These are phyloP conservation scores for Flaveria bidentis DNA, from an alignment of 129 eudicot genomes.

Conservation along the genomic window DNA sequence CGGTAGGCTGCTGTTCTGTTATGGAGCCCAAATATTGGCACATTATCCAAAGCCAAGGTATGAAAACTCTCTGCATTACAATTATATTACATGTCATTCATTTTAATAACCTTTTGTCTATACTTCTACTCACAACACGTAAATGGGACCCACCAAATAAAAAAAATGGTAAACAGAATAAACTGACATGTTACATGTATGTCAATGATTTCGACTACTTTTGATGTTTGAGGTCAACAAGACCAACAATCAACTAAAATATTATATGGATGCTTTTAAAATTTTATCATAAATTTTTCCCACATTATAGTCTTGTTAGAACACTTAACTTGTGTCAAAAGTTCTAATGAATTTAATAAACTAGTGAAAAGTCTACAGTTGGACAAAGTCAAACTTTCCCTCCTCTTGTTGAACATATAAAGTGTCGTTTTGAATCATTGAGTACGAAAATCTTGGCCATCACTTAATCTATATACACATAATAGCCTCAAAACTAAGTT, in stretches of 20 bases:
- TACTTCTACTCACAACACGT: not conserved
- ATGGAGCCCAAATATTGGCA: slow-evolving; percentile 82
- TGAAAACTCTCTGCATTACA: slow-evolving; percentile 70
- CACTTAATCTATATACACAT: not conserved
- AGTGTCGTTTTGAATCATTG: not conserved
- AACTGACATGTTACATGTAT: not conserved
- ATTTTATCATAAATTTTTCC: not conserved
- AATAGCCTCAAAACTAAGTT: not conserved
- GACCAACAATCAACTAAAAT: not conserved
- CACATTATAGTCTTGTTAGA: not conserved
- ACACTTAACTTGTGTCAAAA: not conserved
- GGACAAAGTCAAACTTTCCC: not conserved
- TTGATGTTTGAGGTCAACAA: slow-evolving; percentile 13
- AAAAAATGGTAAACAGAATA: not conserved
- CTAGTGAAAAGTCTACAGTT: not conserved
- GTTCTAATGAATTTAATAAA: not conserved
- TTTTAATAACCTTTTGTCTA: not conserved
- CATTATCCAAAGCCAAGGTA: slow-evolving; percentile 83
- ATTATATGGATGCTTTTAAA: not conserved
- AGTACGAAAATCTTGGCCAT: not conserved
- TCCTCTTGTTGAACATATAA: not conserved
- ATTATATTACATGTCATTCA: not conserved
- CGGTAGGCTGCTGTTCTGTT: slow-evolving; percentile 94
- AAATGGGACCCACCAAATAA: not conserved
- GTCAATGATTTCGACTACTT: not conserved